Evolutionary conservation across 163 green algal species (phyloP).

Genomic region (Scenedesmus sp.): DNA sequence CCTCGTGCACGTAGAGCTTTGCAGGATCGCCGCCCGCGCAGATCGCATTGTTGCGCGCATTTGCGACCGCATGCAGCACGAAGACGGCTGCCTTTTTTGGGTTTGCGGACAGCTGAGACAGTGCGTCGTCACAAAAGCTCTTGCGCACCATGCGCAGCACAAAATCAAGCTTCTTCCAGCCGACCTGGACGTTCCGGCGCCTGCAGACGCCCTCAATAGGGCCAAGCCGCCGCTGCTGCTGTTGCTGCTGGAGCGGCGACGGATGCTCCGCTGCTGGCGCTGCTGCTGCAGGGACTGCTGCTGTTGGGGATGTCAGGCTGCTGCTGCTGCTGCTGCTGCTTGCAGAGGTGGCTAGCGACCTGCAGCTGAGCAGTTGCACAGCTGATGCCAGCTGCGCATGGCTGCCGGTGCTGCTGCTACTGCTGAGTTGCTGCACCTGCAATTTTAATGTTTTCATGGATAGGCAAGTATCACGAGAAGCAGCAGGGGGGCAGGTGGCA

Average conservation of each 20-base stretch:
- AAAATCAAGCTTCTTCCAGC: conserved; percentile 56
- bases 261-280: background rate
- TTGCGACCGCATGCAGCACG: conserved; percentile 42
- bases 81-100: conserved; percentile 36
- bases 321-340: conserved; percentile 24
- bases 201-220: conserved; percentile 45
- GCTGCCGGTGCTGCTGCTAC: background rate
- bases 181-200: conserved; percentile 26
- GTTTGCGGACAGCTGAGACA: conserved; percentile 44
- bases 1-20: conserved; percentile 30
- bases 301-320: background rate
- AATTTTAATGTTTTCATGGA: background rate
- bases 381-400: background rate
- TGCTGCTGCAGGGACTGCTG: conserved; percentile 19
- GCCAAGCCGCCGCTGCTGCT: background rate
- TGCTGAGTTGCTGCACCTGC: background rate
- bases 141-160: conserved; percentile 32
- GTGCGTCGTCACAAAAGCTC: conserved; percentile 43
- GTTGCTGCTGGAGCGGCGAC: background rate
- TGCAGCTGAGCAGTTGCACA: background rate
- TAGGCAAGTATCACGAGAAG: background rate
- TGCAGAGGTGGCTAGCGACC: background rate
- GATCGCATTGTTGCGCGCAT: conserved; percentile 54
- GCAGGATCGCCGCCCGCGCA: conserved; percentile 20
- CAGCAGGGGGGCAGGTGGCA: background rate